A percentile compares a stretch with the other conserved stretches of the same genome.
Conservation (phyloP, 352 stramenopile species). For the Globisporangium abappressorium region DNA sequence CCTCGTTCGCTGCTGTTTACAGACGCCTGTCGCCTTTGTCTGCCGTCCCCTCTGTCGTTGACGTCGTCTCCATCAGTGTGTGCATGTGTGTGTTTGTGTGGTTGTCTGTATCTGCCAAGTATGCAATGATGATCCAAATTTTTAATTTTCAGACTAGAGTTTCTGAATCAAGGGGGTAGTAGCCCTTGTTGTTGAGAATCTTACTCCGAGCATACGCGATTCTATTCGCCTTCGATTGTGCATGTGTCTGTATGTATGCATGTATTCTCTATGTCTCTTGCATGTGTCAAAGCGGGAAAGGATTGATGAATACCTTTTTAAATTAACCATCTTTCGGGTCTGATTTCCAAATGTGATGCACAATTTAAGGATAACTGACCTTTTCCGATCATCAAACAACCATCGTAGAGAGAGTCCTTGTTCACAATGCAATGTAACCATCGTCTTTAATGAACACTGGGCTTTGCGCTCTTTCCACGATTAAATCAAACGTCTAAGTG, state of each 20-base stretch:
- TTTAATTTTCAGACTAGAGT: constrained; percentile 91
- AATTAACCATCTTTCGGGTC: constrained; percentile 90
- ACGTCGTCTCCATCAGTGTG: not conserved
- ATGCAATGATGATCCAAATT: constrained; percentile 78
- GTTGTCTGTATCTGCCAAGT: constrained; percentile 16
- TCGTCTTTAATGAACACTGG: not conserved
- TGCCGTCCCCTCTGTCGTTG: not conserved
- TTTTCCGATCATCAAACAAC: constrained; percentile 30
- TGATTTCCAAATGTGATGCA: constrained; percentile 88
- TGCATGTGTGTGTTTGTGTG: constrained; percentile 4
- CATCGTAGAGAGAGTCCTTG: not conserved
- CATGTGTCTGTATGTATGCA: constrained; percentile 2
- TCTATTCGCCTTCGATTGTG: constrained; percentile 15
- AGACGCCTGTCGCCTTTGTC: not conserved
- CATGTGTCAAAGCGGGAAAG: constrained; percentile 26
- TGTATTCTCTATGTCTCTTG: not conserved
- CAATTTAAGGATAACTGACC: constrained; percentile 76
- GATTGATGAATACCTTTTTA: constrained; percentile 79
- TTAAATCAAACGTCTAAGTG: not conserved
- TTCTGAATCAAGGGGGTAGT: constrained; percentile 88
- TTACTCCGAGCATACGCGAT: constrained; percentile 69
- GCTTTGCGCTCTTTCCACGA: not conserved
- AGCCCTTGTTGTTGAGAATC: constrained; percentile 75
- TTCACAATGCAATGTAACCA: not conserved
- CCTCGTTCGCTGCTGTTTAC: not conserved